Evolutionary conservation across 2,329 filamentous ascomycete species (phyloP), one percentile per base, ranked within the genome.

Genomic region (Diaporthe destruens): DNA sequence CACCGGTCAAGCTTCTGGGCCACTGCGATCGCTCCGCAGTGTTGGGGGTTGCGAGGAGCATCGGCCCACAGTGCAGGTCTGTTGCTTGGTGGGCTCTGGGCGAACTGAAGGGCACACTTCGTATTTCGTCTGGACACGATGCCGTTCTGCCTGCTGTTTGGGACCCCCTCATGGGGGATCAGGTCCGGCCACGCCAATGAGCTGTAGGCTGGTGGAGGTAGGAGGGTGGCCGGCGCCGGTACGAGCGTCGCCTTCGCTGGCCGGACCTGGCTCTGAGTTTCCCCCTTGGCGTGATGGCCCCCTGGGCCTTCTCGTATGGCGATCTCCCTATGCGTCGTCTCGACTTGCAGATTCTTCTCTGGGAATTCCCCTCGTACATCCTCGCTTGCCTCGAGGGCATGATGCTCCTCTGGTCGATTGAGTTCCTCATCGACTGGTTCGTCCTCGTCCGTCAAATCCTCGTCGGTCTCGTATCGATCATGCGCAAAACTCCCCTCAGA

Each of bases 401-500:
- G 20, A 44, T 39, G 20, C 32, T 53, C 11, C 4, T 44, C 18
- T 53, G 47, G 34, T 32, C 12, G 12, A 12, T 53, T n/a, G n/a
- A 53, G 11, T 23, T 23, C n/a, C 9, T 23, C 20, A 3, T 39
- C 14, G 32, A 39, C n/a, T 5, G 23, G 16, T 57, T 29, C 55
- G 42, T 61, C 55, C 11, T 44, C 42, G 32, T 61, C 36, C 5
- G 34, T 9, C n/a, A 54, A 14, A 44, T n/a, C 44, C 44, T 49
- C 25, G 18, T 70, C 68, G 20, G 23, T 32, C 2, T 51, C 56
- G 29, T 25, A 56, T 44, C n/a, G 42, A 25, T 25, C n/a, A n/a
- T 54, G 32, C 14, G n/a, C 4, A 25, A 66, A n/a, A 47, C 61
- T 66, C 44, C 6, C 47, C 7, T 66, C 61, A 18, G 47, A 66